Evolutionary conservation across 352 stramenopile genomes (phyloP).

Genomic region (Globisporangium okanoganense): DNA sequence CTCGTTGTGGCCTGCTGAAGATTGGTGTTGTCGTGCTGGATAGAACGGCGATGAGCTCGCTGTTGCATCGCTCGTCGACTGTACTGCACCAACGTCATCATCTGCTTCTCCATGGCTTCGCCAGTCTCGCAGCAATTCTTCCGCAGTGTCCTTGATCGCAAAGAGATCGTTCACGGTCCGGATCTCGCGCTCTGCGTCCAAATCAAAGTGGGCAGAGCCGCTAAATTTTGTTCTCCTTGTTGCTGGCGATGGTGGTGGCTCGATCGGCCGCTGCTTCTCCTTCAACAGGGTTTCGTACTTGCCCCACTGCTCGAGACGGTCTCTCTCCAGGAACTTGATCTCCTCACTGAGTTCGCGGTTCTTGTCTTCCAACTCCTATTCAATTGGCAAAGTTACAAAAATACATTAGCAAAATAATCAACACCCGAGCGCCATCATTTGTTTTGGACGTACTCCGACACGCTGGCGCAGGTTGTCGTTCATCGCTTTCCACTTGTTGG

Average conservation of each 20-base stretch:
- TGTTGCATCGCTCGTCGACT: neutral
- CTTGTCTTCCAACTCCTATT: conserved; percentile 71
- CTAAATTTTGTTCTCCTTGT: neutral
- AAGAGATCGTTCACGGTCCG: conserved; percentile 35
- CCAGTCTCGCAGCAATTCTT: conserved; percentile 38
- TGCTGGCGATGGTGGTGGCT: neutral
- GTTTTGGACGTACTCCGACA: conserved; percentile 50
- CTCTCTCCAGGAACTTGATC: conserved; percentile 75
- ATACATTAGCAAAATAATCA: neutral
- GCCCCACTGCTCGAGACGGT: conserved; percentile 71
- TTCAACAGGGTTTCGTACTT: conserved; percentile 58
- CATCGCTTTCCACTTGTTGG: conserved; percentile 59
- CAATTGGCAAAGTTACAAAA: neutral
- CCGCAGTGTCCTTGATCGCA: conserved; percentile 34
- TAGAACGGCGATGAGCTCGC: neutral
- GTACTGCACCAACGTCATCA: neutral
- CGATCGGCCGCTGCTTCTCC: conserved; percentile 24
- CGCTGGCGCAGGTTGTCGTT: conserved; percentile 66
- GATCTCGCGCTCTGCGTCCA: conserved; percentile 16
- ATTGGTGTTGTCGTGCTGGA: neutral
- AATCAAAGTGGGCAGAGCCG: conserved; percentile 7
- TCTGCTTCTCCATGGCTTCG: conserved; percentile 6
- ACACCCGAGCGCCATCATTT: neutral
- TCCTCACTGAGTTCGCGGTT: conserved; percentile 70
- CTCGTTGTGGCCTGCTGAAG: neutral